Evolutionary conservation across 2,329 filamentous ascomycete genomes (phyloP), one percentile per base, ranked within the genome.

Genomic region (Pseudocercospora crystallina): DNA sequence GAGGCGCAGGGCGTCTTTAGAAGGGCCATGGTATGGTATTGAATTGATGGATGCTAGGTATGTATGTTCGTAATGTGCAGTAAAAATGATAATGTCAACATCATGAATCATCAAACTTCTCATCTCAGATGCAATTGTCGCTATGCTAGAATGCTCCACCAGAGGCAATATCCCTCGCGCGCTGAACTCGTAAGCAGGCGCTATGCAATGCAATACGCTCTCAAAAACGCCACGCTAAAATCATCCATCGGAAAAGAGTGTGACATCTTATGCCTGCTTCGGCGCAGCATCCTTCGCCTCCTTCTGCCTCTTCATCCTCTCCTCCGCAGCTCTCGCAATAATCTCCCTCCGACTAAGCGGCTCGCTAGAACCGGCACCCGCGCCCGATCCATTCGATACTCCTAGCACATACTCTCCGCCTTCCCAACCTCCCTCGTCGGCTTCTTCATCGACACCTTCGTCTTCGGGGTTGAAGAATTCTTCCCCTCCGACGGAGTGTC

Each of bases 331-430:
- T 47, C 76, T 82, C 0, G 89, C 89, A 47, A 94, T 75, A 32
- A 90, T 80, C 62, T 95, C 89, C 49, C 90, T 80, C 56, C 88
- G 76, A 59, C 76, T 86, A 69, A 89, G 65, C n/a, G 76, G 73
- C 8, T 69, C 73, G 5, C 71, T 35, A n/a, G 43, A 39, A 4
- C 43, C 43, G 10, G 33, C 32, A 30, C 34, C 58, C 60, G 59
- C 40, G 41, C 58, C 30, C 8, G 55, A 54, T 48, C 36, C 48
- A 26, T 26, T 26, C 45, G 49, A 31, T 31, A 64, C 62, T 31
- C 70, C 71, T 35, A 74, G 76, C 12, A 90, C 84, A 69, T 87
- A 92, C 62, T 89, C 83, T 2, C 89, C 89, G 5, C 89, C 89
- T 0, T 80, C 85, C 87, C 87, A 91, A 2, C 86, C 85, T 59